phyloP scores from a whole-genome alignment of 257 asterid species.

The Lycium ferocissimum region DNA sequence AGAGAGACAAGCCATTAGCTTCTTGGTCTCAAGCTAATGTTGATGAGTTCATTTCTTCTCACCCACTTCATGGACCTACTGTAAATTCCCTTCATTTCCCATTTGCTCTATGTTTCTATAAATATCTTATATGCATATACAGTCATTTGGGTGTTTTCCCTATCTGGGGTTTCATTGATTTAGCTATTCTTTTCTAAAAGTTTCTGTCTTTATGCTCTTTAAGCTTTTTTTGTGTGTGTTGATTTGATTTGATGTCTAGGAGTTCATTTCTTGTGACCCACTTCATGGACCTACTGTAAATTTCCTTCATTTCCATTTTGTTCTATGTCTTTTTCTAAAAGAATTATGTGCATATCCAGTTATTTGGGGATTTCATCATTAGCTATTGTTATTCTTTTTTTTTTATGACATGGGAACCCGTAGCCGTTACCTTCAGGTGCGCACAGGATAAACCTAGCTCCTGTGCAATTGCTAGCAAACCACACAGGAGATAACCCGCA shows the following conservation, averaged over 20 bases:
- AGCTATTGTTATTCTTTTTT: no score
- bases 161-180: neutral
- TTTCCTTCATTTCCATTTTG: neutral
- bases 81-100: constrained; percentile 41
- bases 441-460: no score
- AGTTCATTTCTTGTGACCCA: neutral
- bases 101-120: no score
- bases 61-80: constrained; percentile 79
- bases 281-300: neutral
- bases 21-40: constrained; percentile 80
- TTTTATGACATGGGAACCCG: no score
- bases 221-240: no score
- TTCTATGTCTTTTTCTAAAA: neutral
- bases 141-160: no score
- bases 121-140: neutral
- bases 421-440: no score
- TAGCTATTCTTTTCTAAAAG: neutral
- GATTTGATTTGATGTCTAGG: neutral
- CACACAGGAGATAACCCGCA: no score
- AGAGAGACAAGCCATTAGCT: constrained; percentile 75
- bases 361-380: no score
- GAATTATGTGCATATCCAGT: no score
- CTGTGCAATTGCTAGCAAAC: no score
- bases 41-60: constrained; percentile 72
- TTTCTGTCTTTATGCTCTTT: neutral